These are phyloP conservation scores for Huntiella decipiens DNA, from an alignment of 2,329 filamentous ascomycete species.

Conservation along the genomic window DNA sequence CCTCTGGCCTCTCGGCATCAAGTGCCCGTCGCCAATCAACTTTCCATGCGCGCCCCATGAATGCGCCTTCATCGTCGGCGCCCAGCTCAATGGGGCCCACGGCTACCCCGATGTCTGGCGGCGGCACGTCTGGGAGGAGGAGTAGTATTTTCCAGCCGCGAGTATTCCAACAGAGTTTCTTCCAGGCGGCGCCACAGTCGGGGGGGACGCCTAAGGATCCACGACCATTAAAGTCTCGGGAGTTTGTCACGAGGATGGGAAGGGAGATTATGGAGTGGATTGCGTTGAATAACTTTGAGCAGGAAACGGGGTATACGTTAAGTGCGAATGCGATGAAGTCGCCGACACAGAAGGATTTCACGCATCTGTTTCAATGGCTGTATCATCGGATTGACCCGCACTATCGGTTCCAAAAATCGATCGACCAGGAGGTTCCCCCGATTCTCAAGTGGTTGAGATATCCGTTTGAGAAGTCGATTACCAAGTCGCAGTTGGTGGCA, in stretches of 20 bases:
- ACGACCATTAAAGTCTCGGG: slow-evolving; percentile 62
- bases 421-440: slow-evolving; percentile 85
- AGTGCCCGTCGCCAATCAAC: slow-evolving; percentile 62
- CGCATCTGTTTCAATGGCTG: slow-evolving; percentile 93
- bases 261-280: slow-evolving; percentile 86
- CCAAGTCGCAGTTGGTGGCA: slow-evolving; percentile 85
- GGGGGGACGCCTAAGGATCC: slow-evolving; percentile 76
- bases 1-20: slow-evolving; percentile 64
- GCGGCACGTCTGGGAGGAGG: slow-evolving; percentile 30
- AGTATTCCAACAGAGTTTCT: slow-evolving; percentile 79
- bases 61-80: slow-evolving; percentile 43
- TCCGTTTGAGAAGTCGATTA: slow-evolving; percentile 87
- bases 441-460: slow-evolving; percentile 87
- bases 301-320: slow-evolving; percentile 92
- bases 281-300: slow-evolving; percentile 83
- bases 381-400: slow-evolving; percentile 91
- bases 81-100: slow-evolving; percentile 13
- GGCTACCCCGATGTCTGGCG: slow-evolving; percentile 7
- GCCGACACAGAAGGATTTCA: slow-evolving; percentile 96
- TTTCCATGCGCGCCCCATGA: slow-evolving; percentile 39
- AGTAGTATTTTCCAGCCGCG: slow-evolving; percentile 67
- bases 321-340: slow-evolving; percentile 80
- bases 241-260: slow-evolving; percentile 63
- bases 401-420: slow-evolving; percentile 82
- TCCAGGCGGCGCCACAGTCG: slow-evolving; percentile 64